phyloP scores from a whole-genome alignment of 2,329 filamentous ascomycete species.

The Colletotrichum higginsianum region DNA sequence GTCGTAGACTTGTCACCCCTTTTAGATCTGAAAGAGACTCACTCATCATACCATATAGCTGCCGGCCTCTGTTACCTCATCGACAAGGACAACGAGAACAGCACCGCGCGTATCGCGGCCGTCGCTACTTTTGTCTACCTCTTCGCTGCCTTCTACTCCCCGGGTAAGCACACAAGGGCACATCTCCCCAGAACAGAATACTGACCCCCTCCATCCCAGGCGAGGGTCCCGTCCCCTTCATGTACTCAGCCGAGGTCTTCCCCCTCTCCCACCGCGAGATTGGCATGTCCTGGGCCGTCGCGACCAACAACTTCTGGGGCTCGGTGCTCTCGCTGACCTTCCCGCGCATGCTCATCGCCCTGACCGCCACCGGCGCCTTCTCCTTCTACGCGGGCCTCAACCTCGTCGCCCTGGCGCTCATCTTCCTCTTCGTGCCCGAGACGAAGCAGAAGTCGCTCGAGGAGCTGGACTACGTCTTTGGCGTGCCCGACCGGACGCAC shows the following conservation, averaged over 20 bases:
- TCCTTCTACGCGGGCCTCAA: constrained; percentile 65
- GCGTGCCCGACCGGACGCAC: constrained; percentile 71
- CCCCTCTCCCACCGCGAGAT: constrained; percentile 75
- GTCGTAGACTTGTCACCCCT: background rate
- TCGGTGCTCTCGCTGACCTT: constrained; percentile 66
- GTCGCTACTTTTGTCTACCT: constrained; percentile 76
- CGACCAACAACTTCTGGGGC: constrained; percentile 71
- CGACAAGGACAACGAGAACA: constrained; percentile 48
- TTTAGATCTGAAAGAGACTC: no score
- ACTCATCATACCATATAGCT: constrained; percentile 41
- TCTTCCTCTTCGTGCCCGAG: constrained; percentile 65
- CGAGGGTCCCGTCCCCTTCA: constrained; percentile 75
- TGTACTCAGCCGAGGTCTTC: constrained; percentile 75
- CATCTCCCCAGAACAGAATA: fast-evolving
- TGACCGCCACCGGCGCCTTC: constrained; percentile 56
- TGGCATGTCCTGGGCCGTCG: constrained; percentile 75
- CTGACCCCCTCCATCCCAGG: constrained; percentile 32
- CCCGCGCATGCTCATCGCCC: constrained; percentile 61
- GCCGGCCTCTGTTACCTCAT: constrained; percentile 58
- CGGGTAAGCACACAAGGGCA: constrained; percentile 56
- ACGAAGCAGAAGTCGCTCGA: constrained; percentile 67
- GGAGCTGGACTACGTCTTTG: constrained; percentile 73
- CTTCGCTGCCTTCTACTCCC: constrained; percentile 76
- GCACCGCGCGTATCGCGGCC: constrained; percentile 63
- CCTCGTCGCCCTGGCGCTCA: constrained; percentile 60